phyloP scores from a whole-genome alignment of 2,329 filamentous ascomycete genomes.

The Helicocarpus griseus region DNA sequence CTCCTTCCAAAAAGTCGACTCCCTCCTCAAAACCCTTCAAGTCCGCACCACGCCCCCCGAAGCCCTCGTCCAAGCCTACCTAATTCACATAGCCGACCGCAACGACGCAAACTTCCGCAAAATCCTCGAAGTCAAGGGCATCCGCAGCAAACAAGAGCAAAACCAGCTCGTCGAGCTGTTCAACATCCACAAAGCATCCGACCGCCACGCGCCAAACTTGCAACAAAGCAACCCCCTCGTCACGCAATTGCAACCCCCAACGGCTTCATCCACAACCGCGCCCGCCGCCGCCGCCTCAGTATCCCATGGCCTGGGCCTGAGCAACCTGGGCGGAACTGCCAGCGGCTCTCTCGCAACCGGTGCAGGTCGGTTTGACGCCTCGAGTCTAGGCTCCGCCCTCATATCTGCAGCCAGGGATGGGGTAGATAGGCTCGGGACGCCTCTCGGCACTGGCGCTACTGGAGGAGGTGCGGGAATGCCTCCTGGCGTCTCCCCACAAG shows the following conservation, averaged over 20 bases:
- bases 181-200: slow-evolving; percentile 65
- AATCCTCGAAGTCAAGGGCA: slow-evolving; percentile 89
- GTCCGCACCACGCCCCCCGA: slow-evolving; percentile 85
- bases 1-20: slow-evolving; percentile 78
- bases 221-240: slow-evolving; percentile 61
- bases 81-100: slow-evolving; percentile 91
- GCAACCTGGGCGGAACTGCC: slow-evolving; percentile 34
- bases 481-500: slow-evolving; percentile 12
- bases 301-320: slow-evolving; percentile 37
- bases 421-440: slow-evolving; percentile 64
- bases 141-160: slow-evolving; percentile 71
- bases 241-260: slow-evolving; percentile 46
- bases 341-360: slow-evolving; percentile 34
- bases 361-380: slow-evolving; percentile 62
- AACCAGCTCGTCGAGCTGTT: slow-evolving; percentile 78
- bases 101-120: slow-evolving; percentile 94
- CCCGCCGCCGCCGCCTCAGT: slow-evolving; percentile 28
- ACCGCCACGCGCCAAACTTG: slow-evolving; percentile 56
- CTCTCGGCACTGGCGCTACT: slow-evolving; percentile 21
- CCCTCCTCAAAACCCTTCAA: slow-evolving; percentile 90
- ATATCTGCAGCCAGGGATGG: slow-evolving; percentile 81
- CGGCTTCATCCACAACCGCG: slow-evolving; percentile 15
- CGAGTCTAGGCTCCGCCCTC: slow-evolving; percentile 74
- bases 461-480: slow-evolving; percentile 22
- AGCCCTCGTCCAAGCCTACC: slow-evolving; percentile 89